Base-by-base conservation (phyloP, 1,139 yeast species). In the Hansenula sp. region DNA sequence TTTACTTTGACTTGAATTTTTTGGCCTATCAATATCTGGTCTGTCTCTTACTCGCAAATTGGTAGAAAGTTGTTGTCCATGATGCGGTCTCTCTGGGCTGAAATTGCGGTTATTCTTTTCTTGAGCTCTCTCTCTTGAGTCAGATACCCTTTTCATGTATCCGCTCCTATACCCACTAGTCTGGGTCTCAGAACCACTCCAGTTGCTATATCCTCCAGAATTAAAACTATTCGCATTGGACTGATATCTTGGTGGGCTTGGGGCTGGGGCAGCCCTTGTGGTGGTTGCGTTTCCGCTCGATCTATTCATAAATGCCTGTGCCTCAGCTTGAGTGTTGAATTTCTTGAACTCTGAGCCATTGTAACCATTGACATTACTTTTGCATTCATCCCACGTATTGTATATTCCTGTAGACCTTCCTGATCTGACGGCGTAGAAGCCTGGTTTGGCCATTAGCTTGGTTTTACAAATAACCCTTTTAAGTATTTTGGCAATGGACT, bases 371-470 rank as follows among this genome's bases (percentile, higher is more conserved):
- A 77, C 81, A 43, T 76, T 74, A 1, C 46, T 46, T 45, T 69
- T 62, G 47, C 82, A 75, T 3, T 66, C 69, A 4, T 61, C 57
- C 93, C 93, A 84, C 36, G 59, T 59, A 15, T 43, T 50, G 56
- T 62, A 84, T 1, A 84, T 67, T 1, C 91, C 93, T 0, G 65
- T 54, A 0, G 52, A 50, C 15, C 73, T 62, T 10, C 91, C 91
- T 12, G 63, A 69, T 6, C 74, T 77, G 2, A 84, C 90, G 0
- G 89, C 90, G 53, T 84, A 84, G 54, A 54, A 72, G 4, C 47
- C 47, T 6, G 47, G 48, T 40, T 53, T 53, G 17, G 32, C 35
- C 39, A 35, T 32, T 28, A 4, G 29, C 10, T 12, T 35, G 2
- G 7, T 33, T 15, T 33, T 15, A n/a, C 16, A 15, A 4, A 5